Evolutionary conservation across 2,329 filamentous ascomycete genomes (phyloP).

Genomic region (Colletotrichum scovillei): DNA sequence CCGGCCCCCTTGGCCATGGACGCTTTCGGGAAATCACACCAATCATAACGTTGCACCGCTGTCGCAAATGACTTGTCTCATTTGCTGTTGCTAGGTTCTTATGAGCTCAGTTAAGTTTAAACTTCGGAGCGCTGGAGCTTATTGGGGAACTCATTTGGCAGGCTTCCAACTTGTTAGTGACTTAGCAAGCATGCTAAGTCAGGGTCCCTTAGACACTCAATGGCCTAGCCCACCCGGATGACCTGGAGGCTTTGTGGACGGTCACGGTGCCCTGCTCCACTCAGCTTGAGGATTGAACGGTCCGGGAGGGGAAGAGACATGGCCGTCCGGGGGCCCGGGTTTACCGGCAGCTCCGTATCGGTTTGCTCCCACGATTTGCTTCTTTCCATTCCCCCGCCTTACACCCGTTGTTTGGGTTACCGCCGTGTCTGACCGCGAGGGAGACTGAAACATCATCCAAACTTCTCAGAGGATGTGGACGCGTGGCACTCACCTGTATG

Average conservation of each 20-base stretch:
- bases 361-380: not conserved
- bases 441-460: conserved; percentile 31
- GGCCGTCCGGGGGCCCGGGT: conserved; percentile 13
- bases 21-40: conserved; percentile 13
- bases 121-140: conserved; percentile 22
- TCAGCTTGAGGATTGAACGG: conserved; percentile 1
- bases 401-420: conserved; percentile 23
- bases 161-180: not conserved
- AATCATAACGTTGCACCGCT: conserved; percentile 8
- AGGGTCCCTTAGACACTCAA: not conserved
- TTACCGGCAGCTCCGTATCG: conserved; percentile 17
- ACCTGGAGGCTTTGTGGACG: conserved; percentile 1
- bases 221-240: not conserved
- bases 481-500: conserved; percentile 25
- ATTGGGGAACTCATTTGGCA: conserved; percentile 17
- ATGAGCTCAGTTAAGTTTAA: conserved; percentile 7
- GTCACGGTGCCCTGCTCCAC: not conserved
- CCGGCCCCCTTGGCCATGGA: conserved; percentile 16
- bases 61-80: not conserved
- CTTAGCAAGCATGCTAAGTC: conserved; percentile 17
- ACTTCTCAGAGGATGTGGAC: conserved; percentile 1
- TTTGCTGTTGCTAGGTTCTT: conserved; percentile 1
- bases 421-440: conserved; percentile 17
- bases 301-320: conserved; percentile 10
- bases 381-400: not conserved